phyloP scores from a whole-genome alignment of 768 basidiomycete genomes.

The Hydnum rufescens region DNA sequence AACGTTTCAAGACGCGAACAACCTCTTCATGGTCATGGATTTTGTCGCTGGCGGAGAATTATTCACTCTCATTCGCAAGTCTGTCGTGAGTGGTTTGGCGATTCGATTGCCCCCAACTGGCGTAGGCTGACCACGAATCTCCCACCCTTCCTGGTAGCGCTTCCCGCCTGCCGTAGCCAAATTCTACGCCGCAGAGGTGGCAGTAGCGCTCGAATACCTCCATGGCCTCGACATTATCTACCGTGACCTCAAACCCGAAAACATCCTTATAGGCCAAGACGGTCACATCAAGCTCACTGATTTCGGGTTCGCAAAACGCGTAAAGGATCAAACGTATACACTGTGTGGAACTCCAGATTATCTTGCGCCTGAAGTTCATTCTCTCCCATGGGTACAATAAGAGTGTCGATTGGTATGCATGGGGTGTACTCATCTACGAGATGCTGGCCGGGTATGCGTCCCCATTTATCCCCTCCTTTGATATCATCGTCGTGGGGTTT shows the following conservation, averaged over 20 bases:
- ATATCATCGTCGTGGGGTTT: neutral
- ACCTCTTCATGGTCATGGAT: conserved; percentile 97
- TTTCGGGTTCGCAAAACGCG: conserved; percentile 88
- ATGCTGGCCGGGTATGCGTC: conserved; percentile 60
- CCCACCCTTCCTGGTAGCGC: conserved; percentile 30
- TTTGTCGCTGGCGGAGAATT: conserved; percentile 94
- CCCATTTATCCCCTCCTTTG: no score
- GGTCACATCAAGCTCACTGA: conserved; percentile 96
- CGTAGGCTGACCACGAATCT: neutral
- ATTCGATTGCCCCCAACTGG: neutral
- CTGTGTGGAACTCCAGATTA: conserved; percentile 94
- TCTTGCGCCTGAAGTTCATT: conserved; percentile 70
- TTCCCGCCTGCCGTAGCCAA: conserved; percentile 96
- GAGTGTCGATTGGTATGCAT: conserved; percentile 95
- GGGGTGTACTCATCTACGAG: conserved; percentile 92
- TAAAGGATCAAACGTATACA: conserved; percentile 79
- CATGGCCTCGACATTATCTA: conserved; percentile 82
- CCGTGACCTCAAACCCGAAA: conserved; percentile 95
- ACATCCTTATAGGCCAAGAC: conserved; percentile 80
- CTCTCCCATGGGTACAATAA: conserved; percentile 54
- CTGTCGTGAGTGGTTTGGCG: conserved; percentile 38
- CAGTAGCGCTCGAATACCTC: conserved; percentile 77
- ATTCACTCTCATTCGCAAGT: conserved; percentile 79
- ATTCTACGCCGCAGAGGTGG: conserved; percentile 92
- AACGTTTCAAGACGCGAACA: conserved; percentile 74